Percentiles rank a stretch among this genome's conserved stretches.
Evolutionary conservation across 129 eudicot genomes (phyloP).

Genomic region (Flaveria brownii): DNA sequence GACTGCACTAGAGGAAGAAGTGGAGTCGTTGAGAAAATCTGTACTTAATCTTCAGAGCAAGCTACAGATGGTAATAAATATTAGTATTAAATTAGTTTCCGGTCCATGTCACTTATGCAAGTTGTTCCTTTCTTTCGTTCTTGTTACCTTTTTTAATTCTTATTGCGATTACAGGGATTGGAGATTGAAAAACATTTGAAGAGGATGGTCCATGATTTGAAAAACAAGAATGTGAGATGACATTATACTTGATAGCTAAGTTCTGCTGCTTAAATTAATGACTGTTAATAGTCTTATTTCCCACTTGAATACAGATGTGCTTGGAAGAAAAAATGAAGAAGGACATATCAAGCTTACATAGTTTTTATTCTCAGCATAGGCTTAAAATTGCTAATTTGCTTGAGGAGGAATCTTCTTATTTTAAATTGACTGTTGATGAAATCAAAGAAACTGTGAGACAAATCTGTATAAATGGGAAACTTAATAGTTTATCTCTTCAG

Average conservation of each 20-base stretch:
- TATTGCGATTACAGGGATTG: conserved; percentile 54
- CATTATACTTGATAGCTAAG: neutral
- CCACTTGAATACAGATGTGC: conserved; percentile 38
- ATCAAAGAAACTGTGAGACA: conserved; percentile 54
- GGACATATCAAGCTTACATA: conserved; percentile 48
- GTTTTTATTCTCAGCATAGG: conserved; percentile 54
- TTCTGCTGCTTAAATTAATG: conserved; percentile 23
- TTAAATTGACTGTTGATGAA: conserved; percentile 40
- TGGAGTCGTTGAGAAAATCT: conserved; percentile 58
- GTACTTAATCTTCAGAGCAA: conserved; percentile 54
- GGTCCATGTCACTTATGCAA: neutral
- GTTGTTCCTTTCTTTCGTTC: neutral
- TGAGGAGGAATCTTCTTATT: conserved; percentile 57
- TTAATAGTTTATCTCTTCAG: conserved; percentile 28
- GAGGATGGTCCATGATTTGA: conserved; percentile 58
- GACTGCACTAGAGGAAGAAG: conserved; percentile 74
- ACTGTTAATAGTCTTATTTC: conserved; percentile 21
- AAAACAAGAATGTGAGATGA: conserved; percentile 61
- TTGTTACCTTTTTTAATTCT: neutral
- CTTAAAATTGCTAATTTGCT: conserved; percentile 46
- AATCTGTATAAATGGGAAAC: conserved; percentile 39
- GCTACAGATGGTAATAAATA: conserved; percentile 53
- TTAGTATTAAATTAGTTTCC: conserved; percentile 18
- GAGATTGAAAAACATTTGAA: conserved; percentile 79
- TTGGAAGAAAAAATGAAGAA: conserved; percentile 48